A percentile compares a stretch with the other conserved stretches of the same genome.
Conservation (phyloP, 257 asterid species). For the Primulina tabacum region DNA sequence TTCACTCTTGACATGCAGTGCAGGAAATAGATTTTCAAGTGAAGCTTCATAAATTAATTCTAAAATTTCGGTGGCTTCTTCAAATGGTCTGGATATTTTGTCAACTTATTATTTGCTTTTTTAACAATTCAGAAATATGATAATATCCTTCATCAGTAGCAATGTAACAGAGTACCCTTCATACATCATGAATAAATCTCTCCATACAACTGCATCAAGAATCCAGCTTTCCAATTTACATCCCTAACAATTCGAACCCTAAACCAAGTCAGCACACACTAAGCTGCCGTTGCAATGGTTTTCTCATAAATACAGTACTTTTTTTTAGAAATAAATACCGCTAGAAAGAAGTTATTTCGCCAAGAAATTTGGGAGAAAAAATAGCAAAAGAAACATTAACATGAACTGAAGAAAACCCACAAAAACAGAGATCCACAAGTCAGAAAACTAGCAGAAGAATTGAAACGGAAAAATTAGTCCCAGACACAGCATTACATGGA, state of each 20-base stretch:
- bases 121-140: too few species aligned
- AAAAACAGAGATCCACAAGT: too few species aligned
- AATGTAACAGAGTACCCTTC: neutral
- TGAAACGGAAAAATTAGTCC: neutral
- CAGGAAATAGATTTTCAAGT: neutral
- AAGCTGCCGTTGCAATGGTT: neutral
- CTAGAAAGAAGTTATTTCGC: neutral
- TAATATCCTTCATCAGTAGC: neutral
- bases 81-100: neutral
- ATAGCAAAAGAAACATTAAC: neutral
- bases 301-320: neutral
- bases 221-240: neutral
- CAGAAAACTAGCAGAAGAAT: neutral
- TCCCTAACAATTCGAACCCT: neutral
- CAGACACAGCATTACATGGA: constrained; percentile 5
- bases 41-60: neutral
- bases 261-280: neutral
- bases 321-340: too few species aligned
- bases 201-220: neutral
- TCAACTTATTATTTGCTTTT: neutral
- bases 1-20: neutral
- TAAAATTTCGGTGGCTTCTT: neutral
- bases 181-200: neutral
- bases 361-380: too few species aligned
- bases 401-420: neutral